Conservation (phyloP, 257 asterid genomes). For the Eustoma russellianum region DNA sequence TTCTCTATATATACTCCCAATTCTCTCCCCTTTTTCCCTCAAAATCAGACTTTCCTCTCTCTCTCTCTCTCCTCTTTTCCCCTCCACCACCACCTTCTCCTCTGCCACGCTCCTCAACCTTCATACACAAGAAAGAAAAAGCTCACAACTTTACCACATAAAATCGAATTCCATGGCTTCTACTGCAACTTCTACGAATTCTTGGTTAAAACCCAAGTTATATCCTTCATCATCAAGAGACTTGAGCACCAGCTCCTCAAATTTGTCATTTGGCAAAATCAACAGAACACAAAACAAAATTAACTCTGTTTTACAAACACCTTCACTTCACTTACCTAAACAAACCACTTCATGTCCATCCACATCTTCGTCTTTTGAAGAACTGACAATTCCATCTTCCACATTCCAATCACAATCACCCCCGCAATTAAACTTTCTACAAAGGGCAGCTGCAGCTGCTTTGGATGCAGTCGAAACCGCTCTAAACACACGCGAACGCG, state of each 20-base stretch:
- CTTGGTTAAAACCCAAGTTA: conserved; percentile 25
- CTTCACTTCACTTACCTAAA: conserved; percentile 53
- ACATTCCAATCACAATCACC: not conserved
- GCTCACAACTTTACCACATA: not conserved
- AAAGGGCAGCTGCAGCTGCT: conserved; percentile 73
- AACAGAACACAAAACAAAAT: conserved; percentile 3
- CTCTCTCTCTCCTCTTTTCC: conserved; percentile 9
- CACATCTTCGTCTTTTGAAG: conserved; percentile 10
- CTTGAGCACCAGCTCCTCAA: conserved; percentile 9
- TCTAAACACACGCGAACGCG: conserved; percentile 49
- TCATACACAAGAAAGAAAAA: not conserved
- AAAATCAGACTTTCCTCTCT: conserved; percentile 13
- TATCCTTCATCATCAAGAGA: conserved; percentile 5
- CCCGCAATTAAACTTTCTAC: conserved; percentile 63
- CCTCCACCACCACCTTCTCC: not conserved
- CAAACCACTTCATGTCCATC: conserved; percentile 16
- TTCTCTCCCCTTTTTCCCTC: conserved; percentile 14
- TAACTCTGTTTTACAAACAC: conserved; percentile 47
- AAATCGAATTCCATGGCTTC: conserved; percentile 39
- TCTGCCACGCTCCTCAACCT: not conserved
- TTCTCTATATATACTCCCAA: conserved; percentile 39
- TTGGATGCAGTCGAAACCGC: conserved; percentile 66
- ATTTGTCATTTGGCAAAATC: conserved; percentile 7
- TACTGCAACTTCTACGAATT: conserved; percentile 15
- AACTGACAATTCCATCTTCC: conserved; percentile 9